Percentiles rank a stretch among this genome's conserved stretches.
These are phyloP conservation scores for Saksenaea vasiformis DNA, from an alignment of 371 early-diverging fungal species.

Conservation along the genomic window DNA sequence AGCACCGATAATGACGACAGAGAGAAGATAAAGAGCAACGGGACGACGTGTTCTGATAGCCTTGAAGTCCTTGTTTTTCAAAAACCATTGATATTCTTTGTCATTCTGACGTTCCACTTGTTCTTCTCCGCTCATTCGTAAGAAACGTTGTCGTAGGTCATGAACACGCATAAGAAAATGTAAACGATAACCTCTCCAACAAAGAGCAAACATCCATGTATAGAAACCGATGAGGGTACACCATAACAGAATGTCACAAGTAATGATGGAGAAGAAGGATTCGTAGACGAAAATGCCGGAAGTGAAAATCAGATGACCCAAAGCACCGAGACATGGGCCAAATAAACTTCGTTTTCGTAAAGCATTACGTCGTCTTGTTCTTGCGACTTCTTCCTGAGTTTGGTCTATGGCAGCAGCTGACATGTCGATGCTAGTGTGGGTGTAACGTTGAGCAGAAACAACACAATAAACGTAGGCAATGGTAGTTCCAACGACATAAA, in stretches of 20 bases:
- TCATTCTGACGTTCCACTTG: slow-evolving; percentile 12
- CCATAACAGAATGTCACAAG: slow-evolving; percentile 23
- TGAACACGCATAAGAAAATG: slow-evolving; percentile 19
- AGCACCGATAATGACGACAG: slow-evolving; percentile 12
- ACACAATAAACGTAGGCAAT: slow-evolving; percentile 9
- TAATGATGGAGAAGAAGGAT: slow-evolving; percentile 1
- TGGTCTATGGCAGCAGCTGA: background rate
- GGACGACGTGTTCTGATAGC: slow-evolving; percentile 8
- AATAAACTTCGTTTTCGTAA: slow-evolving; percentile 20
- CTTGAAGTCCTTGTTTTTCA: slow-evolving; percentile 10
- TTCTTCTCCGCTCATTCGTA: slow-evolving; percentile 15
- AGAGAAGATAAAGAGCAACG: slow-evolving; percentile 5
- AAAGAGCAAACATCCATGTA: slow-evolving; percentile 30
- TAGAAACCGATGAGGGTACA: slow-evolving; percentile 24
- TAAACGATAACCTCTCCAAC: slow-evolving; percentile 20
- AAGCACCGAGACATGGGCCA: slow-evolving; percentile 21
- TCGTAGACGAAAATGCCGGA: slow-evolving; percentile 15
- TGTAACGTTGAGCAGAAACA: slow-evolving; percentile 1
- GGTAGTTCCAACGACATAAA: slow-evolving; percentile 15
- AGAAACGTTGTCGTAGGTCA: slow-evolving; percentile 17
- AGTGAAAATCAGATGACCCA: slow-evolving; percentile 29
- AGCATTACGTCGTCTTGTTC: slow-evolving; percentile 6
- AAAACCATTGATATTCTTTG: slow-evolving; percentile 22
- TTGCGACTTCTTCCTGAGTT: slow-evolving; percentile 4
- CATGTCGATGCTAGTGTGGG: background rate